Conservation (phyloP, 2,329 filamentous ascomycete genomes). For the Emergomyces orientalis region DNA sequence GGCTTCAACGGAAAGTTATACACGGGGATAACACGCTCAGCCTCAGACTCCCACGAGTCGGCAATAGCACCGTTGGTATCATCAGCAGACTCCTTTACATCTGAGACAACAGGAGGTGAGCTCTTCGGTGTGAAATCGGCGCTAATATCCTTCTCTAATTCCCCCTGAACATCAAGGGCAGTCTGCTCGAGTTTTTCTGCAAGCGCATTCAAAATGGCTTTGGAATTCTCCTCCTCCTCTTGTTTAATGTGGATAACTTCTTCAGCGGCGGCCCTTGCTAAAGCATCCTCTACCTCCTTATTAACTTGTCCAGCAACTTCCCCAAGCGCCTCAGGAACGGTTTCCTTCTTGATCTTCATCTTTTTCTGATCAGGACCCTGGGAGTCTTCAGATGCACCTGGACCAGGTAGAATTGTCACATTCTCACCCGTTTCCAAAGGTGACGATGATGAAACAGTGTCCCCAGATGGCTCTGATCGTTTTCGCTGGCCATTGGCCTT, state of each 20-base stretch:
- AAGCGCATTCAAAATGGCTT: conserved; percentile 29
- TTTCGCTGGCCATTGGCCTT: conserved; percentile 1
- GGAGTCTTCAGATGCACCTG: conserved; percentile 1
- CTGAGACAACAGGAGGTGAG: conserved; percentile 23
- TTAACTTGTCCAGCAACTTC: conserved; percentile 54
- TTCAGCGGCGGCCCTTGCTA: conserved; percentile 50
- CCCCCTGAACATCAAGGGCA: conserved; percentile 36
- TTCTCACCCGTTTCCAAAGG: not conserved
- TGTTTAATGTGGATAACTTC: conserved; percentile 32
- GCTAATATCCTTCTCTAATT: conserved; percentile 47
- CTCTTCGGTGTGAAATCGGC: conserved; percentile 46
- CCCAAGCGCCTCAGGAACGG: conserved; percentile 60
- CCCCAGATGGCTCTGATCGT: conserved; percentile 4
- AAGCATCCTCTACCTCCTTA: conserved; percentile 55
- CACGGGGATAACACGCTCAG: conserved; percentile 60
- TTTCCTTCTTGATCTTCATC: conserved; percentile 42
- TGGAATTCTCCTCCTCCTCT: conserved; percentile 27
- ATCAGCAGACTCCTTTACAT: conserved; percentile 49
- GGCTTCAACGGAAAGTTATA: conserved; percentile 96
- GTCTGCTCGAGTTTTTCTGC: conserved; percentile 30
- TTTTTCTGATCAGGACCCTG: not conserved
- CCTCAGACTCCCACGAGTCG: conserved; percentile 50
- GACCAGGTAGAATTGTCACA: not conserved
- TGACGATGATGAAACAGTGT: not conserved
- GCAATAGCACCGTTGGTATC: conserved; percentile 10